Evolutionary conservation across 1,139 yeast genomes (phyloP).

Genomic region (Sugiyamaella paludigena): DNA sequence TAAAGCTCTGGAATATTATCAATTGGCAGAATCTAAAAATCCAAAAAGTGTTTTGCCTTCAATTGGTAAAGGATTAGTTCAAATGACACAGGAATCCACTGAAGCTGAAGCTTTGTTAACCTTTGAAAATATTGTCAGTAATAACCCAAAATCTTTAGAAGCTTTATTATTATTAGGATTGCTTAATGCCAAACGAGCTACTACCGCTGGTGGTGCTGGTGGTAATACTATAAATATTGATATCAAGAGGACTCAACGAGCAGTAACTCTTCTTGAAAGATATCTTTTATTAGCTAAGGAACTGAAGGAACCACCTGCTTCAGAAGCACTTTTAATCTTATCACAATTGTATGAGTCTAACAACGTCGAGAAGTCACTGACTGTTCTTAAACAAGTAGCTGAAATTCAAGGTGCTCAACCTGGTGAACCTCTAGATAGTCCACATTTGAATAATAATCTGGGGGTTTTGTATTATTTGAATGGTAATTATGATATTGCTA

Average conservation of each 20-base stretch:
- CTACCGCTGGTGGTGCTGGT: conserved; percentile 7
- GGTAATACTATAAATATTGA: conserved; percentile 10
- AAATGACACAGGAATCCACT: conserved; percentile 66
- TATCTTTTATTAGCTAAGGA: conserved; percentile 62
- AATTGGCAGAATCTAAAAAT: conserved; percentile 44
- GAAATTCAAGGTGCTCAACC: conserved; percentile 32
- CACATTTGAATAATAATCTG: conserved; percentile 74
- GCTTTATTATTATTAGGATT: conserved; percentile 39
- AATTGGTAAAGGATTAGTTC: conserved; percentile 85
- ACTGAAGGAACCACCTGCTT: conserved; percentile 60
- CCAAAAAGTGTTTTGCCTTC: conserved; percentile 55
- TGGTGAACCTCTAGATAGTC: conserved; percentile 53
- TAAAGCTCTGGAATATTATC: conserved; percentile 69
- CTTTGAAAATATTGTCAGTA: conserved; percentile 69
- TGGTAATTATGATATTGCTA: conserved; percentile 55
- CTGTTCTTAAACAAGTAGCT: conserved; percentile 51
- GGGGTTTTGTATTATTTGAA: conserved; percentile 80
- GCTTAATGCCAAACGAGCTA: conserved; percentile 26
- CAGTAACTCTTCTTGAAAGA: conserved; percentile 67
- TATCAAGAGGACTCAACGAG: conserved; percentile 33
- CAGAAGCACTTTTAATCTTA: conserved; percentile 67
- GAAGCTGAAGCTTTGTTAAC: conserved; percentile 71
- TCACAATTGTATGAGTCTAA: conserved; percentile 64
- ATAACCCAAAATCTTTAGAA: conserved; percentile 69
- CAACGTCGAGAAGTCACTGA: conserved; percentile 50